Conservation (phyloP, 768 basidiomycete species). For the Russula emetica region DNA sequence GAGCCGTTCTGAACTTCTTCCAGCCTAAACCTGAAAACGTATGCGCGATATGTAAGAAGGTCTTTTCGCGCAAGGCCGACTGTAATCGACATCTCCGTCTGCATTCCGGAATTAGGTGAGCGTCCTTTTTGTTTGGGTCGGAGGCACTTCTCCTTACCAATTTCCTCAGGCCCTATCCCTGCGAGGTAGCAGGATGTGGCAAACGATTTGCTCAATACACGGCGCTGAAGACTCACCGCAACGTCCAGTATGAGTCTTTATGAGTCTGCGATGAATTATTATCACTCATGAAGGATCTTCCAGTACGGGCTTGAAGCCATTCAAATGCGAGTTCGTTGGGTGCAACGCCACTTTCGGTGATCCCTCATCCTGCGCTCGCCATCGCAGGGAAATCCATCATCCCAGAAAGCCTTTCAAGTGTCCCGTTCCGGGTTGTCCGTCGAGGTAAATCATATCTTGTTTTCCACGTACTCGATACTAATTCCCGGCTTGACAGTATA, state of each 20-base stretch:
- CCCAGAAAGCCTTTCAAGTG: conserved; percentile 26
- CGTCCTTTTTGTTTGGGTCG: conserved; percentile 1
- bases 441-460: conserved; percentile 32
- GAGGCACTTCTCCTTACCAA: background rate
- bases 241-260: conserved; percentile 53
- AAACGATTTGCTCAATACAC: conserved; percentile 57
- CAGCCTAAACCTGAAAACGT: conserved; percentile 10
- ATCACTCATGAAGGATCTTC: conserved; percentile 7
- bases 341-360: conserved; percentile 58
- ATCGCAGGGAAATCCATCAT: conserved; percentile 56
- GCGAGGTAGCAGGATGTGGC: conserved; percentile 41
- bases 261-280: background rate
- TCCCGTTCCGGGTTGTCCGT: conserved; percentile 13
- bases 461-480: background rate
- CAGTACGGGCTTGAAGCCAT: conserved; percentile 32
- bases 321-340: conserved; percentile 43
- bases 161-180: conserved; percentile 47
- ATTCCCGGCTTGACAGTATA: conserved; percentile 43
- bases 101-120: conserved; percentile 51
- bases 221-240: conserved; percentile 58
- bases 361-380: conserved; percentile 64
- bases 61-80: conserved; percentile 56
- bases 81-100: conserved; percentile 51
- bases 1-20: conserved; percentile 1
- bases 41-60: conserved; percentile 40